Evolutionary conservation across 495 filamentous ascomycete species (phyloP), one percentile per base, ranked within the genome.

Genomic region (Aspergillus saccharolyticus): DNA sequence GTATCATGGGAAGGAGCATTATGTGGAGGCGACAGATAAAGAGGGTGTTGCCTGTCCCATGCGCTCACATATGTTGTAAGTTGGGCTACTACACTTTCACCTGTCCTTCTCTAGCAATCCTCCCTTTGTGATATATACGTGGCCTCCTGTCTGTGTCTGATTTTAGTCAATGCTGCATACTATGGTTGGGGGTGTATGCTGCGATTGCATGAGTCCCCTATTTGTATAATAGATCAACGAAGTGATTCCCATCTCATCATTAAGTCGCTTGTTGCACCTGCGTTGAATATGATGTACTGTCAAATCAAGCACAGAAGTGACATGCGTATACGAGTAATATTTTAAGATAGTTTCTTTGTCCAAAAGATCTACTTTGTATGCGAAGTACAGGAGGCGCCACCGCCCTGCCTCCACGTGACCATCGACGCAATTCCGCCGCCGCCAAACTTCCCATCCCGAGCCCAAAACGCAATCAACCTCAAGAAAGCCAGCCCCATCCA

Each of bases 1-100:
- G 22, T 83, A 78, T 61, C 66, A 73, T 56, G 79, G 76, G 3
- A 74, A 66, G 48, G 71, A 75, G 52, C 69, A 76, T 58, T 74
- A 66, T 42, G 72, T 73, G 19, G 77, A 79, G 54, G 75, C 76
- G n/a, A 59, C 58, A 22, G 78, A 80, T 53, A 67, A 70, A 44
- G 77, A 78, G 42, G 76, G 73, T 22, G 44, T 75, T 49, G 52
- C 66, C 17, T 76, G 72, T 51, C 76, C 76, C 10, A 67, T 72
- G 67, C 70, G 74, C 10, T 33, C 60, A 14, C 74, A 77, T 58
- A 49, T 72, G 22, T 48, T 64, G 22, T 52, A 58, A 48, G 46
- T 24, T 7, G 8, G 19, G 44, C 19, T 54, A 30, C 45, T 19
- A 24, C 16, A 42, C 1, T 33, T 15, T 16, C n/a, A n/a, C n/a